These are phyloP conservation scores for Xylaria sp. DNA, from an alignment of 2,329 filamentous ascomycete genomes.

Conservation along the genomic window DNA sequence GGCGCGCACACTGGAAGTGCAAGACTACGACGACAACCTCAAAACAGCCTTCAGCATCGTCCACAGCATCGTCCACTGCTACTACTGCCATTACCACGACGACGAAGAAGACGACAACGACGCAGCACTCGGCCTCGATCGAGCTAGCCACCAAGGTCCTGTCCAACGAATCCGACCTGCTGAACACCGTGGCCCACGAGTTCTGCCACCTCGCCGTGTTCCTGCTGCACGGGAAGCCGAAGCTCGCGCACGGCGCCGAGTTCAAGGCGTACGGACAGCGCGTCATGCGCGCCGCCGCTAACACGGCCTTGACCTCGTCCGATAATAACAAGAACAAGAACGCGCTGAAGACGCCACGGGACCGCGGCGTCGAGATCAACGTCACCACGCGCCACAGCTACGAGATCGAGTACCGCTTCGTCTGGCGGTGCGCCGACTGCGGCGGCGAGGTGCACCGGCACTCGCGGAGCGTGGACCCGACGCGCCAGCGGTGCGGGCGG, in stretches of 20 bases:
- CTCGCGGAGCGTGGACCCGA: constrained; percentile 83
- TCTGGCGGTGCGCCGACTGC: constrained; percentile 82
- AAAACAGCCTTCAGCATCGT: constrained; percentile 41
- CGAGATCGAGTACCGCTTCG: constrained; percentile 90
- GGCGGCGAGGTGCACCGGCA: constrained; percentile 81
- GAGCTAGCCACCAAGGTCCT: constrained; percentile 92
- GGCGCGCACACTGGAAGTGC: constrained; percentile 77
- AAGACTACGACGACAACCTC: constrained; percentile 58
- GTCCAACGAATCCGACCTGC: constrained; percentile 77
- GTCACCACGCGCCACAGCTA: constrained; percentile 94
- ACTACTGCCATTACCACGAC: constrained; percentile 28
- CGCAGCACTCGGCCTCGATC: constrained; percentile 75
- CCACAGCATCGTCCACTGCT: constrained; percentile 41
- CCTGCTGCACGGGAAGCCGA: constrained; percentile 80
- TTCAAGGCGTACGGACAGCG: constrained; percentile 80
- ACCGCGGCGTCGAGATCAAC: constrained; percentile 58
- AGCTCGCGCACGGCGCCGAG: constrained; percentile 82
- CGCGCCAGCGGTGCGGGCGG: constrained; percentile 77
- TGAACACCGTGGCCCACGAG: constrained; percentile 95
- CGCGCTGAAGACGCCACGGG: constrained; percentile 19
- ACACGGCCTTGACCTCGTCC: constrained; percentile 50
- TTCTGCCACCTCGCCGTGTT: constrained; percentile 96
- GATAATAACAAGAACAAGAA: background rate
- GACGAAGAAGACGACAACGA: constrained; percentile 40
- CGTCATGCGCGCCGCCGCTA: constrained; percentile 66